Evolutionary conservation across 441 rosid genomes (phyloP).

Genomic region (Manihot esculenta): DNA sequence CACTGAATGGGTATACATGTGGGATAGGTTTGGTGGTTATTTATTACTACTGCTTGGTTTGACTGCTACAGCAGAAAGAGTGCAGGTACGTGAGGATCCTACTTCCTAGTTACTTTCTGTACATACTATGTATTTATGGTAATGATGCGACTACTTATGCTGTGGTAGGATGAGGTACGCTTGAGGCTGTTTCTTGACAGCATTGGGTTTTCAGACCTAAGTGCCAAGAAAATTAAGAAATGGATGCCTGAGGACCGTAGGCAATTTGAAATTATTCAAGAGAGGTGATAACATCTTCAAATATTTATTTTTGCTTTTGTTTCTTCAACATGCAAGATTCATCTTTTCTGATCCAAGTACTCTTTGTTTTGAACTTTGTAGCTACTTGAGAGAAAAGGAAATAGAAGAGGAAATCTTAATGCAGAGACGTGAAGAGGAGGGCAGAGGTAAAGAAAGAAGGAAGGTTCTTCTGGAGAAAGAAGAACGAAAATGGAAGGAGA

Average conservation of each 20-base stretch:
- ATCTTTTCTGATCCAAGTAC: slow-evolving; percentile 11
- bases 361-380: slow-evolving; percentile 26
- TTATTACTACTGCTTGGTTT: slow-evolving; percentile 94
- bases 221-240: slow-evolving; percentile 98
- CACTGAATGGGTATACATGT: slow-evolving; percentile 99
- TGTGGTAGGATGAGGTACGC: slow-evolving; percentile 93
- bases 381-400: slow-evolving; percentile 99
- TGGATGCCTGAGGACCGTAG: slow-evolving; percentile 99
- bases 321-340: slow-evolving; percentile 15
- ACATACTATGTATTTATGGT: slow-evolving; percentile 20
- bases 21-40: slow-evolving; percentile 99
- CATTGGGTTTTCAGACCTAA: slow-evolving; percentile 97
- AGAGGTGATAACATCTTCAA: slow-evolving; percentile 57
- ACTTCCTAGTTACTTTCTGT: slow-evolving; percentile 18
- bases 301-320: slow-evolving; percentile 18
- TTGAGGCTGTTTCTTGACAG: slow-evolving; percentile 98
- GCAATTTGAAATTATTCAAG: slow-evolving; percentile 98
- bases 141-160: slow-evolving; percentile 14
- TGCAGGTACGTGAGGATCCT: slow-evolving; percentile 65
- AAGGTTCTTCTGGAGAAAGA: slow-evolving; percentile 98
- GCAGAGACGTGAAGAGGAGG: slow-evolving; percentile 99
- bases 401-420: slow-evolving; percentile 99
- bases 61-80: slow-evolving; percentile 97
- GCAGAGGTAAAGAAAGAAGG: slow-evolving; percentile 99
- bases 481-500: slow-evolving; percentile 99